A percentile compares a stretch with the other conserved stretches of the same genome.
Conservation (phyloP, 805 yeast species). For the Barnettozyma vustinii region DNA sequence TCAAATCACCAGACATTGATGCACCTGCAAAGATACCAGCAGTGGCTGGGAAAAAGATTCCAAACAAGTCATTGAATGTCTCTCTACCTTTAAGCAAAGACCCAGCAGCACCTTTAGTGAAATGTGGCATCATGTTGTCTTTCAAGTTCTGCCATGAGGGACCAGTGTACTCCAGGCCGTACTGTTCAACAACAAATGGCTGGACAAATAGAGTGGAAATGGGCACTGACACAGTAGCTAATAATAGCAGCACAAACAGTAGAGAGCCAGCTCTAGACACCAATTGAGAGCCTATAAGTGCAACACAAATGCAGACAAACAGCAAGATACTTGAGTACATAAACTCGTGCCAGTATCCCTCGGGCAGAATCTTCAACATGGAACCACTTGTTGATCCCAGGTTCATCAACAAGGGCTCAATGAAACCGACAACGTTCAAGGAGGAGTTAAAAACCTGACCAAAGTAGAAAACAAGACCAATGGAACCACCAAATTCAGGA, state of each 20-base stretch:
- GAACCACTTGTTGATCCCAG: conserved; percentile 62
- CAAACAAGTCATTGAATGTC: conserved; percentile 81
- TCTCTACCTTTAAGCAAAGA: conserved; percentile 59
- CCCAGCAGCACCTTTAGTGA: conserved; percentile 91
- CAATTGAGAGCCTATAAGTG: conserved; percentile 72
- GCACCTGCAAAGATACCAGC: conserved; percentile 99
- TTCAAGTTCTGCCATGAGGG: conserved; percentile 60
- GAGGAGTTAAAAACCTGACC: conserved; percentile 93
- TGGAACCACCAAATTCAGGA: conserved; percentile 97
- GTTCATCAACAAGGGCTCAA: conserved; percentile 82
- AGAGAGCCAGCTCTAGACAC: conserved; percentile 81
- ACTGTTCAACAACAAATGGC: conserved; percentile 55
- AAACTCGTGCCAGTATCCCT: conserved; percentile 63
- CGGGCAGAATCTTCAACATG: conserved; percentile 55
- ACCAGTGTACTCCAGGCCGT: conserved; percentile 59
- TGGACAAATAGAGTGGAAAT: conserved; percentile 60
- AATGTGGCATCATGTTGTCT: conserved; percentile 69
- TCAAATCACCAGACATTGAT: conserved; percentile 93
- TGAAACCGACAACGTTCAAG: conserved; percentile 90
- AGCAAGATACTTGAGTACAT: conserved; percentile 67
- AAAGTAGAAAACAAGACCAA: conserved; percentile 87
- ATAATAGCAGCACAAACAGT: conserved; percentile 57
- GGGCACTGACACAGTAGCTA: conserved; percentile 80
- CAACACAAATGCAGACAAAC: conserved; percentile 65
- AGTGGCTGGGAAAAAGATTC: conserved; percentile 95